Evolutionary conservation across 2,329 filamentous ascomycete genomes (phyloP), one percentile per base, ranked within the genome.

Genomic region (Paraconiothyrium brasiliense): DNA sequence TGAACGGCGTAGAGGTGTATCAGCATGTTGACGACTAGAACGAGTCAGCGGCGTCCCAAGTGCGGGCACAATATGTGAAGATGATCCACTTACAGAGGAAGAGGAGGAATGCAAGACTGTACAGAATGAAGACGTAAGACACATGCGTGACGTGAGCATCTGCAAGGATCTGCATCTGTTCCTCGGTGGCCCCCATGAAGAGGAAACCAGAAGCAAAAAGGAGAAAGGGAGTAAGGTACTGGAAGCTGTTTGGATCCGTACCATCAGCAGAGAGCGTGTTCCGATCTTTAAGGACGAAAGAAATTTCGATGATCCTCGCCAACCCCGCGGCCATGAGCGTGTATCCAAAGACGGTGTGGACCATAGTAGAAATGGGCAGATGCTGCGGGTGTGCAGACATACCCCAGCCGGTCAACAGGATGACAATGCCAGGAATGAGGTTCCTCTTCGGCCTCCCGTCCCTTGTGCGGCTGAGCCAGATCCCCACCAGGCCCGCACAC

Each of bases 151-250:
- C 89, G 61, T 89, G 85, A 0, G 92, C 90, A 43, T 87, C 83
- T 44, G 87, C 85, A 5, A 98, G 84, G 1, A 97, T 83, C 24
- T 84, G 74, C 92, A 98, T 97, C 80, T 98, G 95, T 81, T 99
- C 94, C 77, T 98, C 95, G 0, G 93, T 98, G 16, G 95, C 94
- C 35, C 93, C 92, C 93, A 98, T 97, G 82, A 99, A 99, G 44
- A 99, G 85, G 81, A 98, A 97, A 1, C 95, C 95, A 3, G 94
- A 91, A 6, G 94, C 93, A 73, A 92, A 97, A 32, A 99, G 86
- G 44, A 98, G 85, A 72, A 91, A 92, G 56, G 88, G 86, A 30
- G 90, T 85, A 49, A 92, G 76, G 68, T 90, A 90, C 77, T 92
- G 90, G 77, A 90, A 92, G 74, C 89, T 91, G 74, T 90, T 92